A percentile compares a stretch with the other conserved stretches of the same genome.
These are phyloP conservation scores for Noccaea caerulescens DNA, from an alignment of 345 rosid species.

Conservation along the genomic window DNA sequence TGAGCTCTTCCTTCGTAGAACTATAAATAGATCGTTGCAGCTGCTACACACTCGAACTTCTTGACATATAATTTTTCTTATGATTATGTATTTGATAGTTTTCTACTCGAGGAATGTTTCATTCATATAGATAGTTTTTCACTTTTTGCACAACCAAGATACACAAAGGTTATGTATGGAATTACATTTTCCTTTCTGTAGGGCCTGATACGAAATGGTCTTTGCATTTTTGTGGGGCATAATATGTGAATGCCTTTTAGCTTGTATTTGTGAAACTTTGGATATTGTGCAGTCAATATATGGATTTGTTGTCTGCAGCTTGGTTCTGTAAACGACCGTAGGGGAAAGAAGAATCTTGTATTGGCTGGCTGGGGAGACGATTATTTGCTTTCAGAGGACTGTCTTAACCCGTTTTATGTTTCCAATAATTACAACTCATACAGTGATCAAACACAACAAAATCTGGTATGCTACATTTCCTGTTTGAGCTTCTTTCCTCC, in stretches of 20 bases:
- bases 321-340: conserved; percentile 68
- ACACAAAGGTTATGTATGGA: background rate
- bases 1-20: background rate
- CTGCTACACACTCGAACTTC: conserved; percentile 8
- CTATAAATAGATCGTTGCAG: conserved; percentile 7
- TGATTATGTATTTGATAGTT: background rate
- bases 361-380: conserved; percentile 93
- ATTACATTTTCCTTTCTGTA: conserved; percentile 1
- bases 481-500: conserved; percentile 27
- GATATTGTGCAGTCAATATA: conserved; percentile 14
- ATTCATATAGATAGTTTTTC: conserved; percentile 13
- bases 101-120: conserved; percentile 5
- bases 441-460: conserved; percentile 67
- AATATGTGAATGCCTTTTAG: conserved; percentile 11
- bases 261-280: conserved; percentile 18
- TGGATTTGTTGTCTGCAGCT: conserved; percentile 51
- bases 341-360: conserved; percentile 94
- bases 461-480: conserved; percentile 61
- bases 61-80: conserved; percentile 10
- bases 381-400: conserved; percentile 72
- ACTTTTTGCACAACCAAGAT: conserved; percentile 3
- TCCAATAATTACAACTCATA: conserved; percentile 64
- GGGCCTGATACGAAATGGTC: conserved; percentile 3
- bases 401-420: conserved; percentile 66
- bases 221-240: conserved; percentile 8